Evolutionary conservation across 768 basidiomycete genomes (phyloP), one percentile per base, ranked within the genome.

Genomic region (Boletus subcaerulescens): DNA sequence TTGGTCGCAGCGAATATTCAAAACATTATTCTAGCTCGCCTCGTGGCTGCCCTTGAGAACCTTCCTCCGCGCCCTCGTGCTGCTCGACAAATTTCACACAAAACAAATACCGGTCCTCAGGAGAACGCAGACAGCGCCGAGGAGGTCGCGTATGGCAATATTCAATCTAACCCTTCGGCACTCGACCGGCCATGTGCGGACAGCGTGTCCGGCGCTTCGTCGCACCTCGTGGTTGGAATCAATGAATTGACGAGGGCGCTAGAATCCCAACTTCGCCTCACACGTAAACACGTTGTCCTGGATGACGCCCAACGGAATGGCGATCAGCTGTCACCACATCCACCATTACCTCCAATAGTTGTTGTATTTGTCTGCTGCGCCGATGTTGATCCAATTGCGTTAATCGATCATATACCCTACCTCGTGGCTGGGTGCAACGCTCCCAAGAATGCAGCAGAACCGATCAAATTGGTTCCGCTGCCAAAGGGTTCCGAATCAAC

Each of bases 381-480:
- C 32, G 92, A 93, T 62, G 71, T 93, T 53, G 82, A 92, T 65
- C 89, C 91, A 12, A 77, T 84, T 10, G 71, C 83, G 17, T 73
- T 93, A 47, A 75, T 92, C 48, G 83, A 82, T 45, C 91, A 94
- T 68, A 68, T 94, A 20, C 91, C 87, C 11, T 81, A 85, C 60
- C 77, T 93, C 35, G 81, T 91, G 6, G 91, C 92, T 0, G 80
- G 87, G 0, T 89, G 78, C 66, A 94, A 93, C 70, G 82, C 86
- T 24, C 39, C 45, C 9, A 52, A 35, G 17, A 53, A 58, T 35
- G 65, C 57, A 45, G 62, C 70, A 15, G 60, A 74, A 6, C 63
- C 66, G 31, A 71, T 87, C 50, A 83, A 79, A 67, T 72, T 93
- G 22, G 72, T 91, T 35, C 76, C 83, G 18, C 71, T 94, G 13